phyloP scores from a whole-genome alignment of 306 rosid genomes.

The Vigna radiata region DNA sequence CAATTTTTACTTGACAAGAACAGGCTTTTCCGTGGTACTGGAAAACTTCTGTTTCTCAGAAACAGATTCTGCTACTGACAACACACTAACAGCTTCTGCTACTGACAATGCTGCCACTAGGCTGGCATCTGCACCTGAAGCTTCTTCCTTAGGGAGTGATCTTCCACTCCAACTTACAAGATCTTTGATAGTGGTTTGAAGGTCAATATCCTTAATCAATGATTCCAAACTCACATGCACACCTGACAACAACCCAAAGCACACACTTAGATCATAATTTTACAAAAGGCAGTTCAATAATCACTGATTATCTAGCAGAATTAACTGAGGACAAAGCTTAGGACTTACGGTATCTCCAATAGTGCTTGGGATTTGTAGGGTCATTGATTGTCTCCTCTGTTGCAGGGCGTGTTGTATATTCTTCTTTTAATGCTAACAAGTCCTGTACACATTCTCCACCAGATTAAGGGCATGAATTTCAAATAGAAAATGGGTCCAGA shows the following conservation, averaged over 20 bases:
- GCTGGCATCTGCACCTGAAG: conserved; percentile 42
- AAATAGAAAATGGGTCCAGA: not conserved
- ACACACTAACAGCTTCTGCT: conserved; percentile 21
- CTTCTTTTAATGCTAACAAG: conserved; percentile 83
- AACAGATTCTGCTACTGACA: conserved; percentile 35
- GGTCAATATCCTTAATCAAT: conserved; percentile 69
- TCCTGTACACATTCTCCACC: conserved; percentile 66
- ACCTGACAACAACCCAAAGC: conserved; percentile 60
- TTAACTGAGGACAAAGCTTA: conserved; percentile 13
- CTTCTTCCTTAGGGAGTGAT: conserved; percentile 63
- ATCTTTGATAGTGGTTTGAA: conserved; percentile 66
- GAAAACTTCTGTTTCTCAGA: conserved; percentile 48
- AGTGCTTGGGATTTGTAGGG: conserved; percentile 97
- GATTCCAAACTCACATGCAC: conserved; percentile 84
- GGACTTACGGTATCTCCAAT: conserved; percentile 95
- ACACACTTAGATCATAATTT: conserved; percentile 23
- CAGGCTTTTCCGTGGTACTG: conserved; percentile 42
- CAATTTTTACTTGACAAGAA: conserved; percentile 37
- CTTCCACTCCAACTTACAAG: conserved; percentile 73
- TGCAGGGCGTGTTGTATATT: conserved; percentile 82
- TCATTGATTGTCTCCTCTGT: conserved; percentile 91
- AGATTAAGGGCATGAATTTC: conserved; percentile 34
- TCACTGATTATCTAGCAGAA: conserved; percentile 1
- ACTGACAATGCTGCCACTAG: conserved; percentile 21
- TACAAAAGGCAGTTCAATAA: not conserved